phyloP scores from a whole-genome alignment of 2,329 filamentous ascomycete species.

The Atkinsonella texensis region DNA sequence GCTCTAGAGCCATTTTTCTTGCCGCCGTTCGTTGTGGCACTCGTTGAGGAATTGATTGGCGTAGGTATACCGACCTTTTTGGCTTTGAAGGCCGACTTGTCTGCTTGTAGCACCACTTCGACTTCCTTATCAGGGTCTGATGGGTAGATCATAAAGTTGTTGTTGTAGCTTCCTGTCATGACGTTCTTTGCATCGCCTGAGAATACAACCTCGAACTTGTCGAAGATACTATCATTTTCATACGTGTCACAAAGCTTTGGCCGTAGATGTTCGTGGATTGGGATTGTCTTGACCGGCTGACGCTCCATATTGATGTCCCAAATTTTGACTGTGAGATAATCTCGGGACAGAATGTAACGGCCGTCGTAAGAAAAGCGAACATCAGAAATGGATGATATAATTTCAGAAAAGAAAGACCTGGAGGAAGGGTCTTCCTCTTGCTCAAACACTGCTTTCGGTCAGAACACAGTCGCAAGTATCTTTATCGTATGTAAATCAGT shows the following conservation, averaged over 20 bases:
- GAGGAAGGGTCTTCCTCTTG: conserved; percentile 96
- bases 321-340: conserved; percentile 98
- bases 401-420: conserved; percentile 98
- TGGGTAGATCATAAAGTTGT: conserved; percentile 99
- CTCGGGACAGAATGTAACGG: conserved; percentile 90
- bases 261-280: conserved; percentile 92
- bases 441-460: conserved; percentile 65
- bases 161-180: conserved; percentile 99
- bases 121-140: conserved; percentile 93
- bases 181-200: conserved; percentile 97
- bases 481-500: not conserved
- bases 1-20: conserved; percentile 87
- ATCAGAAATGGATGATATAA: conserved; percentile 98
- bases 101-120: conserved; percentile 92
- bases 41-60: conserved; percentile 77
- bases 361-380: conserved; percentile 96
- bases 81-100: conserved; percentile 98
- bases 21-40: conserved; percentile 57
- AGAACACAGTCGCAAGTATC: conserved; percentile 9
- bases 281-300: conserved; percentile 94
- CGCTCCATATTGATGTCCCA: conserved; percentile 99
- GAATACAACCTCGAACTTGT: conserved; percentile 99
- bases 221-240: conserved; percentile 98
- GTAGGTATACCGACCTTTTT: conserved; percentile 99
- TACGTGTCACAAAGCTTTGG: conserved; percentile 95